These are phyloP conservation scores for Jaapia argillacea DNA, from an alignment of 768 basidiomycete genomes.

Conservation along the genomic window DNA sequence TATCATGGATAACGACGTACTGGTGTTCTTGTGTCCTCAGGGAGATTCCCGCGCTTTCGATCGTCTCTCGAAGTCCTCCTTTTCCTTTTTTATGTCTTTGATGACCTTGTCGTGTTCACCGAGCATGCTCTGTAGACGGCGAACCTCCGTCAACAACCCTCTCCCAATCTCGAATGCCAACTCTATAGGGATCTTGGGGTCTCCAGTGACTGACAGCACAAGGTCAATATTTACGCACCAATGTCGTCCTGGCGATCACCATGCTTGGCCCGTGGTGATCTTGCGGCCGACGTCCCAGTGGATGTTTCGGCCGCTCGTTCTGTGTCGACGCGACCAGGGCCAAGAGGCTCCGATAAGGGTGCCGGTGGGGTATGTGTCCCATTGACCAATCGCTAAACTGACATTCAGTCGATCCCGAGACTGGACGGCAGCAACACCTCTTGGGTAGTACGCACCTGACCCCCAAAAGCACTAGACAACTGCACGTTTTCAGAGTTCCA, in stretches of 20 bases:
- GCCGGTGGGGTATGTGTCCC: neutral
- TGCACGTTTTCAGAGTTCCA: slow-evolving; percentile 80
- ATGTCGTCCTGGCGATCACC: slow-evolving; percentile 86
- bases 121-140: slow-evolving; percentile 82
- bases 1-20: slow-evolving; percentile 42
- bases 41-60: slow-evolving; percentile 64
- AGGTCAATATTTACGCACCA: slow-evolving; percentile 39
- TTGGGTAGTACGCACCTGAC: slow-evolving; percentile 38
- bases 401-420: no score
- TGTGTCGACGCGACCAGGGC: slow-evolving; percentile 51
- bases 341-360: slow-evolving; percentile 14
- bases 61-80: slow-evolving; percentile 76
- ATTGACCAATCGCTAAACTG: neutral
- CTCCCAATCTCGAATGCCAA: slow-evolving; percentile 98
- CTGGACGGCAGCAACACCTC: neutral
- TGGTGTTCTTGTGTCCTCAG: slow-evolving; percentile 78
- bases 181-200: slow-evolving; percentile 35
- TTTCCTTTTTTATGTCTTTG: slow-evolving; percentile 86
- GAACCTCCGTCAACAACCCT: slow-evolving; percentile 82
- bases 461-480: slow-evolving; percentile 58
- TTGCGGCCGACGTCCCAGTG: slow-evolving; percentile 66
- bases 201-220: slow-evolving; percentile 3
- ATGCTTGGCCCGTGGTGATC: slow-evolving; percentile 84
- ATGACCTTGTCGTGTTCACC: slow-evolving; percentile 90
- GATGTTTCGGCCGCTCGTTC: slow-evolving; percentile 44